Evolutionary conservation across 2,329 filamentous ascomycete genomes (phyloP).

Genomic region (Verruconis gallopava): DNA sequence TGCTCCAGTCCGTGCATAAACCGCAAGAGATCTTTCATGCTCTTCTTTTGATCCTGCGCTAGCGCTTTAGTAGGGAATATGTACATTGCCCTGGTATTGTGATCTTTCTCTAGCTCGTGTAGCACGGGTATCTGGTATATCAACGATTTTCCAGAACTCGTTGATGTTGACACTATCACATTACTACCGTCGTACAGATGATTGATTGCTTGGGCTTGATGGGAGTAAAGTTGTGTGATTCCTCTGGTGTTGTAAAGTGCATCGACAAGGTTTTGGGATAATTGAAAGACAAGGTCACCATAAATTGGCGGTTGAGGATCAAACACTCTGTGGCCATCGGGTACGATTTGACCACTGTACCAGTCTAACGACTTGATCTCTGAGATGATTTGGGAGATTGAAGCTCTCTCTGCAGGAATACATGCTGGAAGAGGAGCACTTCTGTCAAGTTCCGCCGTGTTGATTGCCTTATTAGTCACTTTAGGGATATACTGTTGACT

Average conservation of each 20-base stretch:
- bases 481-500: conserved; percentile 50
- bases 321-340: conserved; percentile 82
- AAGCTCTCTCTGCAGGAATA: conserved; percentile 58
- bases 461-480: conserved; percentile 33
- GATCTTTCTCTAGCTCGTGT: conserved; percentile 69
- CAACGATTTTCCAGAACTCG: conserved; percentile 92
- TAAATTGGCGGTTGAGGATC: conserved; percentile 71
- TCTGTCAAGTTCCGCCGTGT: conserved; percentile 26
- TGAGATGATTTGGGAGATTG: conserved; percentile 70
- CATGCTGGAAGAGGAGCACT: conserved; percentile 43
- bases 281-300: conserved; percentile 69
- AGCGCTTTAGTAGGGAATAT: conserved; percentile 97
- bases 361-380: conserved; percentile 73
- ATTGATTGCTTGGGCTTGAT: conserved; percentile 91
- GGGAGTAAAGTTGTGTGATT: conserved; percentile 76
- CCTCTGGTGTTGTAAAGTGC: conserved; percentile 84
- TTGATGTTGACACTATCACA: conserved; percentile 88
- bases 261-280: conserved; percentile 90
- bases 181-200: conserved; percentile 67
- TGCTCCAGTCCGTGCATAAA: conserved; percentile 70
- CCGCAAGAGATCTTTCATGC: conserved; percentile 68
- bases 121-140: conserved; percentile 94
- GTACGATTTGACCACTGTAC: conserved; percentile 88
- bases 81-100: conserved; percentile 75
- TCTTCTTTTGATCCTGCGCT: conserved; percentile 85